These are phyloP conservation scores for Quercus engelmannii DNA, from an alignment of 306 rosid species.

Conservation along the genomic window DNA sequence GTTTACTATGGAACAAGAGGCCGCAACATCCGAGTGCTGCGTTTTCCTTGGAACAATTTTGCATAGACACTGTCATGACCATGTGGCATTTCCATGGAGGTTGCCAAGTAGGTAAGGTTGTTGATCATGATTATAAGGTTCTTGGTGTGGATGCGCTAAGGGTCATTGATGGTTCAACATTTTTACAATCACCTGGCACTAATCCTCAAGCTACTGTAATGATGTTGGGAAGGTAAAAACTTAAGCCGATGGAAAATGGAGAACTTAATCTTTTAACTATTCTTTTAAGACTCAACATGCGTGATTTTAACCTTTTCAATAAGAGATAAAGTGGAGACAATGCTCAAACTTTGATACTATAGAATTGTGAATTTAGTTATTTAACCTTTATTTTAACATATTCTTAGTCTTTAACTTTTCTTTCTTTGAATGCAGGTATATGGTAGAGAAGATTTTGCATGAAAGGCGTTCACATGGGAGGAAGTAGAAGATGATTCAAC, in stretches of 20 bases:
- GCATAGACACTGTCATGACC: conserved; percentile 68
- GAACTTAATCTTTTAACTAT: too few species aligned
- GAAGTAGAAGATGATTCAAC: background rate
- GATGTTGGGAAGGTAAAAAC: too few species aligned
- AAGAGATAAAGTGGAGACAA: too few species aligned
- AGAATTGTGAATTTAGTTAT: too few species aligned
- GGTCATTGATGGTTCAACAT: conserved; percentile 79
- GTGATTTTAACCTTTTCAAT: too few species aligned
- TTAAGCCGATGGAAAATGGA: too few species aligned
- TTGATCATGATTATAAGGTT: conserved; percentile 55
- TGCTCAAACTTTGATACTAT: too few species aligned
- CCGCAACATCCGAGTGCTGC: conserved; percentile 43
- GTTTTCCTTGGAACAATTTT: conserved; percentile 55
- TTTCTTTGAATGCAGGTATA: conserved; percentile 32
- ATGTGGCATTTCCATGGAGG: conserved; percentile 92
- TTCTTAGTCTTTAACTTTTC: too few species aligned
- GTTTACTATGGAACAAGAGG: conserved; percentile 48
- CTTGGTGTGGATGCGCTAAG: conserved; percentile 58
- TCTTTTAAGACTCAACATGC: too few species aligned
- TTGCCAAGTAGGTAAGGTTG: conserved; percentile 59
- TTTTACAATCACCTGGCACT: conserved; percentile 51
- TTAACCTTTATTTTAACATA: too few species aligned
- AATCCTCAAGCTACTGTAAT: too few species aligned
- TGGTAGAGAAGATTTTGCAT: conserved; percentile 54
- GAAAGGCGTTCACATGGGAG: conserved; percentile 9